Conservation (phyloP, 768 basidiomycete genomes). For the Naganishia antarctica region DNA sequence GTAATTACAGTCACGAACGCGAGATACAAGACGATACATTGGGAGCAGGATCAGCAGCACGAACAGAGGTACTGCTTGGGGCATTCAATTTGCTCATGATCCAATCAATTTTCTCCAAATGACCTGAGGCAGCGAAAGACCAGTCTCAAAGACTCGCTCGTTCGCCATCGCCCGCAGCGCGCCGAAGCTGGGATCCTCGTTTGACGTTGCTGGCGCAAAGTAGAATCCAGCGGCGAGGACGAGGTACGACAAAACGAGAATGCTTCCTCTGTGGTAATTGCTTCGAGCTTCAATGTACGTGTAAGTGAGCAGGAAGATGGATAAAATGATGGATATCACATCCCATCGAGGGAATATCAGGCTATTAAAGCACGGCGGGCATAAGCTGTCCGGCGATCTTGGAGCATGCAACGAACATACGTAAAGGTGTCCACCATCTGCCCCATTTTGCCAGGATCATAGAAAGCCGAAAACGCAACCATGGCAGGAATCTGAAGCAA, state of each 20-base stretch:
- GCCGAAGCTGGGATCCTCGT: not conserved
- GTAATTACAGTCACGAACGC: too few species aligned
- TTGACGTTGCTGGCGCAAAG: slow-evolving; percentile 55
- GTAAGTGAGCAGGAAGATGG: slow-evolving; percentile 96
- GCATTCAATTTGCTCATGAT: too few species aligned
- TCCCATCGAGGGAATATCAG: slow-evolving; percentile 99
- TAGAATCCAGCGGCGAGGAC: slow-evolving; percentile 89
- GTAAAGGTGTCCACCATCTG: slow-evolving; percentile 86
- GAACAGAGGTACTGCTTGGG: too few species aligned
- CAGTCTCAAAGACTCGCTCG: not conserved
- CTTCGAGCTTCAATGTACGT: slow-evolving; percentile 98
- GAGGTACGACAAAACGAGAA: slow-evolving; percentile 91
- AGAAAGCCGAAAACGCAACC: slow-evolving; percentile 97
- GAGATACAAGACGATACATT: too few species aligned
- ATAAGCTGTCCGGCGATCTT: slow-evolving; percentile 11
- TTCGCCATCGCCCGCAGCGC: not conserved
- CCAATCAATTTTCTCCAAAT: not conserved
- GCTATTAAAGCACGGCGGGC: slow-evolving; percentile 51
- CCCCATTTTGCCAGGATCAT: slow-evolving; percentile 78
- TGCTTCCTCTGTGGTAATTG: slow-evolving; percentile 95
- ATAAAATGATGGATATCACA: slow-evolving; percentile 85
- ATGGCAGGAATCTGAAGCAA: slow-evolving; percentile 95
- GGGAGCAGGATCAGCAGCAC: too few species aligned
- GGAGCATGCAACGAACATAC: slow-evolving; percentile 54
- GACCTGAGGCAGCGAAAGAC: not conserved